Conservation (phyloP, 768 basidiomycete species). For the Wakefieldia striispora region DNA sequence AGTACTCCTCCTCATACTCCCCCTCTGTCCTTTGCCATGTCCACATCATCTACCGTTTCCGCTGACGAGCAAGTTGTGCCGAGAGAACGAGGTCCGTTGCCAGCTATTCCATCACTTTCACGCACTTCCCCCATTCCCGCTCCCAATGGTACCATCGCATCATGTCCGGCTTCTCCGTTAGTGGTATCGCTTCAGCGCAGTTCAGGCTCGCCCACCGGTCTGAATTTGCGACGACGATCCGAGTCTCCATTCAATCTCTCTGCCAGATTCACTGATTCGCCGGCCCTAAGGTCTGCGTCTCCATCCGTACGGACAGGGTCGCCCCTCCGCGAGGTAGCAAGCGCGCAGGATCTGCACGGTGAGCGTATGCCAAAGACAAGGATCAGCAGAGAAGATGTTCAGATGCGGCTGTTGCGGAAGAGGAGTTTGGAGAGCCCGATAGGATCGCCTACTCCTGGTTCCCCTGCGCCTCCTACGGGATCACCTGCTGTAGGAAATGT, state of each 20-base stretch:
- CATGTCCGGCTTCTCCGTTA: conserved; percentile 13
- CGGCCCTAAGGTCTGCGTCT: conserved; percentile 18
- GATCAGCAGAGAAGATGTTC: conserved; percentile 55
- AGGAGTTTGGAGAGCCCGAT: conserved; percentile 45
- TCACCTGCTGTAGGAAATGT: neutral
- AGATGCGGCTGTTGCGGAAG: conserved; percentile 45
- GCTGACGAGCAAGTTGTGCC: conserved; percentile 7
- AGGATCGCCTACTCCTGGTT: conserved; percentile 17
- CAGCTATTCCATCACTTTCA: conserved; percentile 3
- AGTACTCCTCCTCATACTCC: conserved; percentile 27
- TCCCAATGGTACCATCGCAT: neutral
- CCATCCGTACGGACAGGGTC: conserved; percentile 26
- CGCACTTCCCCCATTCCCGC: conserved; percentile 1
- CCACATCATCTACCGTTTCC: conserved; percentile 18
- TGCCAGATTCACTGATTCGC: conserved; percentile 17
- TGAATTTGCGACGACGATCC: conserved; percentile 18
- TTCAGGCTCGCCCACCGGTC: conserved; percentile 20
- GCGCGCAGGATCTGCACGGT: conserved; percentile 18
- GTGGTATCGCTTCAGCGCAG: conserved; percentile 5
- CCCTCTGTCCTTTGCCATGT: conserved; percentile 16
- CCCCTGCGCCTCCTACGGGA: conserved; percentile 4
- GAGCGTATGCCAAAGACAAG: conserved; percentile 35
- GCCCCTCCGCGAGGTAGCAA: conserved; percentile 25
- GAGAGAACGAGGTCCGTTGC: conserved; percentile 2
- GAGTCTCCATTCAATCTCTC: conserved; percentile 23